Evolutionary conservation across 1,284 basidiomycete genomes (phyloP).

Genomic region (Puccinia triticina): DNA sequence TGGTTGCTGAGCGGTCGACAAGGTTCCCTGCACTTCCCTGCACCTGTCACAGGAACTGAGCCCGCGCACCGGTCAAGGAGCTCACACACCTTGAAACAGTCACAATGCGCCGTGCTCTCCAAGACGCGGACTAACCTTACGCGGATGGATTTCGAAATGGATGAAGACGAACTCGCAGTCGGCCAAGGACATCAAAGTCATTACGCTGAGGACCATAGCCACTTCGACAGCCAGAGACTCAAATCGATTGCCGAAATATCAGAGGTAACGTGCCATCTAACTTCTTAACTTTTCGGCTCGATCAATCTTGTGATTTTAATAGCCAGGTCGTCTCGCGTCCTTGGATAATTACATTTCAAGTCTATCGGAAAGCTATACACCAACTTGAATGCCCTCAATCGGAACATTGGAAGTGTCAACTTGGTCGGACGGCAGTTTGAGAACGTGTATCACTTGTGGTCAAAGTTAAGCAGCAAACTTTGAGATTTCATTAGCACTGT

Average conservation of each 20-base stretch:
- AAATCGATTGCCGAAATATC: conserved; percentile 45
- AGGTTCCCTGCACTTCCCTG: too few species aligned
- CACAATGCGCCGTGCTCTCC: too few species aligned
- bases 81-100: too few species aligned
- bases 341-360: neutral
- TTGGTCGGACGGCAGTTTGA: conserved; percentile 43
- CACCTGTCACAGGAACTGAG: too few species aligned
- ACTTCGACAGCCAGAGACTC: conserved; percentile 35
- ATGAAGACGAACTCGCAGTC: neutral
- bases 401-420: conserved; percentile 42
- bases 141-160: neutral
- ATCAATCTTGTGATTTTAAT: neutral
- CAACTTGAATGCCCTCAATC: conserved; percentile 49
- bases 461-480: conserved; percentile 22
- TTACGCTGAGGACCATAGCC: conserved; percentile 30
- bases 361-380: conserved; percentile 34
- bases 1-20: too few species aligned
- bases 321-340: neutral
- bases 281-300: neutral
- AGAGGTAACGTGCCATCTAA: conserved; percentile 12
- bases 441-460: conserved; percentile 45
- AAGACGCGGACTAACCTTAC: too few species aligned
- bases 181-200: neutral
- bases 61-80: too few species aligned
- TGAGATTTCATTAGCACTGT: too few species aligned